These are phyloP conservation scores for Penium margaritaceum DNA, from an alignment of 139 green algal genomes.

Conservation along the genomic window DNA sequence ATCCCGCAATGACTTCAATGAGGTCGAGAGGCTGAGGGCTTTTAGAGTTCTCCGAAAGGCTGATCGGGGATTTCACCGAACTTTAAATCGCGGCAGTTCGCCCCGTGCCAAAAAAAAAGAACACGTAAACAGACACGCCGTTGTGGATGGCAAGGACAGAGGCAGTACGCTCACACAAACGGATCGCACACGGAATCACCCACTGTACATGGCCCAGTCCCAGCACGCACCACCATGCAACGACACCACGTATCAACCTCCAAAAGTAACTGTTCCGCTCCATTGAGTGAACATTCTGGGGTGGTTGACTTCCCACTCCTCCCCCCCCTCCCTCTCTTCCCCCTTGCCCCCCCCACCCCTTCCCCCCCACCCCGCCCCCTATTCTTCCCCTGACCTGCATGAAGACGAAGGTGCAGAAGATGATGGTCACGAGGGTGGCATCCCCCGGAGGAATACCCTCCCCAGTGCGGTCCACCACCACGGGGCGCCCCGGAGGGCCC, in stretches of 20 bases:
- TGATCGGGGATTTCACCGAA: too few relatives aligned
- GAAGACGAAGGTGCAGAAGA: conserved; percentile 95
- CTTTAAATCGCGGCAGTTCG: too few relatives aligned
- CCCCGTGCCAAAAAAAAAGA: too few relatives aligned
- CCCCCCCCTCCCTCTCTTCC: background rate
- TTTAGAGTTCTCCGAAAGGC: too few relatives aligned
- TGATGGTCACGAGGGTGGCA: conserved; percentile 52
- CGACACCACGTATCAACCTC: background rate
- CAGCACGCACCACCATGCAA: background rate
- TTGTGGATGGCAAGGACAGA: background rate
- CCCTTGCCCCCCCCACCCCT: background rate
- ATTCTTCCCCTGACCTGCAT: too few relatives aligned
- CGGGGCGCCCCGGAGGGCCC: background rate
- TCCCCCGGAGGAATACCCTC: background rate
- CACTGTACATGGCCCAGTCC: background rate
- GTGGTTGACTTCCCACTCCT: background rate
- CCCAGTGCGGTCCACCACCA: background rate
- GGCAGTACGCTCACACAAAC: background rate
- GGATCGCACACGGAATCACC: background rate
- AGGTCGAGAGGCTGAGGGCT: too few relatives aligned
- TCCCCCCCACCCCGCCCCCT: too few relatives aligned
- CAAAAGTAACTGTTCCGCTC: too few relatives aligned
- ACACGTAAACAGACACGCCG: background rate
- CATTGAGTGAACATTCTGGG: too few relatives aligned
- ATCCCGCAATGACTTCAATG: too few relatives aligned